Base-by-base conservation (phyloP, 768 basidiomycete genomes). In the Boletus vermiculosoides region DNA sequence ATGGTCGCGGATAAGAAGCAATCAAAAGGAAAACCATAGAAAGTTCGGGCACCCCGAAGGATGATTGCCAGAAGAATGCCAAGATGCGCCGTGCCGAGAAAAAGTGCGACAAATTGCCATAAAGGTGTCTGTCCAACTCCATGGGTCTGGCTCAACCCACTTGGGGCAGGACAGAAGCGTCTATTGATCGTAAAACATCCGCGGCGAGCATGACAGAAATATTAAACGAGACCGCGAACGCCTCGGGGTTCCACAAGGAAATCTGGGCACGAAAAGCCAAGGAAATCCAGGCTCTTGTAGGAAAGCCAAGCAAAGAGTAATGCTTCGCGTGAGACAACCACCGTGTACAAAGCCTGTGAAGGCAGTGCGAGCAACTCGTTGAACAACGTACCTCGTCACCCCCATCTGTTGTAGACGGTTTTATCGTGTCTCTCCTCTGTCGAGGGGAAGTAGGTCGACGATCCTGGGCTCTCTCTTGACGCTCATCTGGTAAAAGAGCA, bases 401-500 rank as follows among this genome's bases (percentile, higher is more conserved):
- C 8, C 40, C 50, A 22, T 33, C 41, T 39, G 16, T 42, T 20
- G 39, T 9, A 16, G 20, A 12, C 1, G 53, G 55, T 28, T 56
- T 65, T 15, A 70, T 48, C 2, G 63, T 60, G 40, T 55, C 66
- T 39, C 61, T 66, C 45, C 55, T 68, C 52, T 57, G 58, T 31
- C 50, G 55, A 48, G 55, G 55, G 10, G 56, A 48, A 34, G 36
- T 16, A 1, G 39, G 5, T 13, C n/a, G 60, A 31, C 25, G 37
- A 25, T 56, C 57, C 23, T 55, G 51, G 3, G 16, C 33, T 2
- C 45, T 54, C 30, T 66, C 63, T 56, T 57, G 40, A 18, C 78
- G 71, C 52, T 83, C 81, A 13, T 82, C 78, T 4, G 83, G 83
- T 1, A 82, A 66, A 45, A 74, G 72, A 5, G 80, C 78, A 11